Base-by-base conservation (phyloP, 2,329 filamentous ascomycete genomes). In the Thermothelomyces thermophilus region DNA sequence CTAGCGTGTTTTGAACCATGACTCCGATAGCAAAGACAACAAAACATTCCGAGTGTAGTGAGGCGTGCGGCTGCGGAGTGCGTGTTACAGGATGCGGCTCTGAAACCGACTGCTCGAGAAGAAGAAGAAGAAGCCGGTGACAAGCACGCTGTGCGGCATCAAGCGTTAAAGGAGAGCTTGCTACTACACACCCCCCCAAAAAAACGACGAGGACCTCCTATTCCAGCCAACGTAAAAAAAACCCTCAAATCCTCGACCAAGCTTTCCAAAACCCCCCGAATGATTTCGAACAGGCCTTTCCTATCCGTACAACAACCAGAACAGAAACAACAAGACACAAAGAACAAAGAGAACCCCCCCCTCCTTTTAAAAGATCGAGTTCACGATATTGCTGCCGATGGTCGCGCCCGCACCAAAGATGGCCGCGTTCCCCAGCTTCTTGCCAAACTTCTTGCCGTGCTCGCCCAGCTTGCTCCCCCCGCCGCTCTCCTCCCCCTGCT, bases 361-460 rank as follows among this genome's bases (percentile, higher is more conserved):
- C 19, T 7, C 33, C 28, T 2, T 20, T 71, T 82, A 95, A 68
- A 95, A 93, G 60, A 95, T 94, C 56, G 84, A 82, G 69, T 94
- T 93, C 59, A 95, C 89, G 64, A 95, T 82, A 64, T 95, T 93
- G 59, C 85, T 81, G 64, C 90, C 90, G 56, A 95, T 85, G 1
- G 88, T 93, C 42, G 91, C 90, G 68, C 91, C 90, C 41, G 91
- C 91, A 67, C 91, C 91, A 62, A 95, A 95, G 59, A 96, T 89
- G 24, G 90, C 89, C 39, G 78, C 76, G 60, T 83, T 83, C 6
- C 91, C 91, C 63, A 91, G 68, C 76, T 96, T 97, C 80, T 94
- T 95, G 58, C 91, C 90, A 69, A 96, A 87, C 73, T 96, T 96
- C 82, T 95, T 95, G 49, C 88, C 90, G 49, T 83, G 79, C 68